Evolutionary conservation across 202 grass and related monocot genomes (phyloP).

Genomic region (Digitaria exilis): DNA sequence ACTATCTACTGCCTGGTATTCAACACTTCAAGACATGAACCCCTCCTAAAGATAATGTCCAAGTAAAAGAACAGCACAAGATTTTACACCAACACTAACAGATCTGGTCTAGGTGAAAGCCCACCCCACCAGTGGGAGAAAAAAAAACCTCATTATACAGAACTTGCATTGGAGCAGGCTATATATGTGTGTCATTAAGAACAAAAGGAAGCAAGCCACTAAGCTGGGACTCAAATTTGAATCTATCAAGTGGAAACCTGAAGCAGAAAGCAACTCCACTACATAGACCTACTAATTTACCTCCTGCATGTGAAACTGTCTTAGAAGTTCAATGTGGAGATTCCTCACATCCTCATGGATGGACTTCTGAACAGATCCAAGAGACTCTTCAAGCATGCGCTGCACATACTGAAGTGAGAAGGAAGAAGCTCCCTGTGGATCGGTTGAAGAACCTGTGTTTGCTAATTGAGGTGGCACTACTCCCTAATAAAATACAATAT

Average conservation of each 20-base stretch:
- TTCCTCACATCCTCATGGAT: conserved; percentile 96
- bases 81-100: background rate
- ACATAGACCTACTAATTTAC: conserved; percentile 26
- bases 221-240: background rate
- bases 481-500: conserved; percentile 53
- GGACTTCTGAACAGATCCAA: conserved; percentile 87
- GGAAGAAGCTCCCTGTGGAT: conserved; percentile 73
- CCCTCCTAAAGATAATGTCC: background rate
- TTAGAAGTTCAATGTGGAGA: conserved; percentile 93
- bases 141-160: background rate
- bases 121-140: no score
- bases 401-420: conserved; percentile 98
- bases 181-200: conserved; percentile 4
- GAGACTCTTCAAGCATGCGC: conserved; percentile 88
- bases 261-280: background rate
- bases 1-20: background rate
- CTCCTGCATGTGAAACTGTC: conserved; percentile 98
- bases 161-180: background rate
- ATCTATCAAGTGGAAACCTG: background rate
- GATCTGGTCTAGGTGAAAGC: no score
- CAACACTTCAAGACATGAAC: background rate
- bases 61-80: background rate
- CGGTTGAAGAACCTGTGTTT: conserved; percentile 43
- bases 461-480: conserved; percentile 37
- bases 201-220: background rate